These are phyloP conservation scores for Phoenix dactylifera DNA, from an alignment of 176 grass and related monocot species.

Conservation along the genomic window DNA sequence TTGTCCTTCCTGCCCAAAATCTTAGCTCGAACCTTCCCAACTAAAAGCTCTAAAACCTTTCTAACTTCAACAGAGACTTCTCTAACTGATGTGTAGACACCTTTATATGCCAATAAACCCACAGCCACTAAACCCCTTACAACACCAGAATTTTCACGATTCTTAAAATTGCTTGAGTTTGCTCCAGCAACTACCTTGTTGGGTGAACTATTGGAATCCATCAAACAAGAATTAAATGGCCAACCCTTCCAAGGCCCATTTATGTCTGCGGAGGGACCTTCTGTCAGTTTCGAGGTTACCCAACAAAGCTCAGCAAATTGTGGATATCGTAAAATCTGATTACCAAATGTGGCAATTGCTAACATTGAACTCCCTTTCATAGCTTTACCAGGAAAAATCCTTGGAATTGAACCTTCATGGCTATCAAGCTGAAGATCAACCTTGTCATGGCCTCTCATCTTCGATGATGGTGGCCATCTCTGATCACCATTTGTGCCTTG, in stretches of 20 bases:
- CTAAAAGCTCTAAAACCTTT: constrained; percentile 82
- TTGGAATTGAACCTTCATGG: constrained; percentile 20
- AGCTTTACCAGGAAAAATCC: constrained; percentile 30
- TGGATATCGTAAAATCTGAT: constrained; percentile 73
- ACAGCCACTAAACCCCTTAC: constrained; percentile 82
- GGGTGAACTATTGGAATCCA: constrained; percentile 30
- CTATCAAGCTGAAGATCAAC: constrained; percentile 19
- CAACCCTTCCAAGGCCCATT: constrained; percentile 94
- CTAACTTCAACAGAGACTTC: constrained; percentile 82
- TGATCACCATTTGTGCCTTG: constrained; percentile 16
- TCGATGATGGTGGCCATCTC: constrained; percentile 20
- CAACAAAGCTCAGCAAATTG: constrained; percentile 96
- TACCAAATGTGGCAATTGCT: constrained; percentile 74
- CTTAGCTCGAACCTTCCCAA: constrained; percentile 53
- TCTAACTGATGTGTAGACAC: constrained; percentile 58
- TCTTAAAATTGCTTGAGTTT: constrained; percentile 31
- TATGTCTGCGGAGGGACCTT: constrained; percentile 80
- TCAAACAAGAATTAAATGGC: constrained; percentile 94
- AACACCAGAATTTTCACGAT: constrained; percentile 38
- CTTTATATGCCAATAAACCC: constrained; percentile 85
- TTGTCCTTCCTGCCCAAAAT: constrained; percentile 58
- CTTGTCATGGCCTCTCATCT: constrained; percentile 17
- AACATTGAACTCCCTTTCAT: constrained; percentile 36
- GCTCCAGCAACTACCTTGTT: constrained; percentile 43
- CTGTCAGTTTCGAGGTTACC: constrained; percentile 77